These are phyloP conservation scores for Cenococcum geophilum DNA, from an alignment of 495 filamentous ascomycete genomes.

Conservation along the genomic window DNA sequence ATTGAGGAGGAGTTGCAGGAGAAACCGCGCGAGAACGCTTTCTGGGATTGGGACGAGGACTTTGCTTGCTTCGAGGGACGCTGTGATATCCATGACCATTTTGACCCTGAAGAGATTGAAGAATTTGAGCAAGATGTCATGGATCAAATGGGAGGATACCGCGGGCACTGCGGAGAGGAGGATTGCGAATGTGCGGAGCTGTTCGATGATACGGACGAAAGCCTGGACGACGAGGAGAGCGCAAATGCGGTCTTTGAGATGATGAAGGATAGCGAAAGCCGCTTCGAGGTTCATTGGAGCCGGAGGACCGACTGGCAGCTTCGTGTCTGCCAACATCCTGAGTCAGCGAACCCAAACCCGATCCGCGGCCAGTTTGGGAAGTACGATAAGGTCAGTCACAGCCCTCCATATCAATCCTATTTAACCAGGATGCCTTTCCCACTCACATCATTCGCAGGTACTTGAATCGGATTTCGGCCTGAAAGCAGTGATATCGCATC, in stretches of 20 bases:
- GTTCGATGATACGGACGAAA: not conserved
- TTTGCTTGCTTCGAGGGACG: slow-evolving; percentile 2
- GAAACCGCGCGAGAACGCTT: not conserved
- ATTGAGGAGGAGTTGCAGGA: slow-evolving; percentile 6
- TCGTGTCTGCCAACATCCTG: not conserved
- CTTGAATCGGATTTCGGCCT: not conserved
- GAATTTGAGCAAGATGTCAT: not conserved
- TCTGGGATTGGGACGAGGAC: not conserved
- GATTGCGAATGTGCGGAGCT: not conserved
- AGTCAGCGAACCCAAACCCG: not conserved
- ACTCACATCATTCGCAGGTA: not conserved
- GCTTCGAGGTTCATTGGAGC: not conserved
- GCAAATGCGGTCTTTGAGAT: not conserved
- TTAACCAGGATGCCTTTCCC: not conserved
- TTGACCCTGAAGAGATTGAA: not conserved
- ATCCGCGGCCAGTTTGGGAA: not conserved
- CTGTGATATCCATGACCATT: not conserved
- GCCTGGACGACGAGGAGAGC: not conserved
- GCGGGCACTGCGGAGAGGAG: not conserved
- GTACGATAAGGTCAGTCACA: not conserved
- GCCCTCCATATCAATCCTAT: not conserved
- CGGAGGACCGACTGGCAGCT: not conserved
- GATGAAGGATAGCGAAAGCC: not conserved
- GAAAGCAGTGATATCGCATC: not conserved
- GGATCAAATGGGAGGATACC: not conserved